Conservation (phyloP, 2,329 filamentous ascomycete genomes). For the Metarhizium brunneum region DNA sequence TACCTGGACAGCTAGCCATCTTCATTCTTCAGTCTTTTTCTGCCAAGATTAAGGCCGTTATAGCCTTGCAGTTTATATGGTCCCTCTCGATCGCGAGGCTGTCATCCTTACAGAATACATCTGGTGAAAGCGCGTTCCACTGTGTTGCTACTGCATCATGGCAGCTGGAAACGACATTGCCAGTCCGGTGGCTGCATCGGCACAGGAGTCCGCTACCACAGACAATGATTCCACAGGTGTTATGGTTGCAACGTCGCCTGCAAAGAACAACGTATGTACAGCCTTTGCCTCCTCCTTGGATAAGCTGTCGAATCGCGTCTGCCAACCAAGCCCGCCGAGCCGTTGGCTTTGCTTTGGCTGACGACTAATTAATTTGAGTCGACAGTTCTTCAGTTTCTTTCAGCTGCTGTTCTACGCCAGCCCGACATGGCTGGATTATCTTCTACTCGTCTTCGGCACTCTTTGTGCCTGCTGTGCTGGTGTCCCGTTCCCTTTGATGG, state of each 20-base stretch:
- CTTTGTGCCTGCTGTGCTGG: slow-evolving; percentile 46
- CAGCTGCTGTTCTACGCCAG: slow-evolving; percentile 35
- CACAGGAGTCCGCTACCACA: background rate
- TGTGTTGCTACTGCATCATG: background rate
- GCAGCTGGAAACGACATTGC: background rate
- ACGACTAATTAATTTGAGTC: background rate
- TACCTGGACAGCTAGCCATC: background rate
- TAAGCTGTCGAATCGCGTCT: background rate
- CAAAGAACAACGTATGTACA: background rate
- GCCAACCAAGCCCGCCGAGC: background rate
- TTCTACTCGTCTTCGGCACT: slow-evolving; percentile 31
- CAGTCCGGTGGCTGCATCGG: background rate
- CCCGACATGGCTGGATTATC: slow-evolving; percentile 32
- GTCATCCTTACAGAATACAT: background rate
- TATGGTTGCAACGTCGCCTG: background rate
- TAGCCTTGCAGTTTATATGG: background rate
- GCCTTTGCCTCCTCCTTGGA: background rate
- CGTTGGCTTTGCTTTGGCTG: background rate
- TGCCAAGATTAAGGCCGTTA: background rate
- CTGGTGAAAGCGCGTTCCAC: background rate
- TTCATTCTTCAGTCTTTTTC: background rate
- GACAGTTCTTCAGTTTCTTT: slow-evolving; percentile 24
- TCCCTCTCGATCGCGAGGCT: background rate
- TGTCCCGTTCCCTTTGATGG: slow-evolving; percentile 53
- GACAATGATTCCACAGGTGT: background rate